Conservation (phyloP, 2,329 filamentous ascomycete species). For the Uncinocarpus reesii region DNA sequence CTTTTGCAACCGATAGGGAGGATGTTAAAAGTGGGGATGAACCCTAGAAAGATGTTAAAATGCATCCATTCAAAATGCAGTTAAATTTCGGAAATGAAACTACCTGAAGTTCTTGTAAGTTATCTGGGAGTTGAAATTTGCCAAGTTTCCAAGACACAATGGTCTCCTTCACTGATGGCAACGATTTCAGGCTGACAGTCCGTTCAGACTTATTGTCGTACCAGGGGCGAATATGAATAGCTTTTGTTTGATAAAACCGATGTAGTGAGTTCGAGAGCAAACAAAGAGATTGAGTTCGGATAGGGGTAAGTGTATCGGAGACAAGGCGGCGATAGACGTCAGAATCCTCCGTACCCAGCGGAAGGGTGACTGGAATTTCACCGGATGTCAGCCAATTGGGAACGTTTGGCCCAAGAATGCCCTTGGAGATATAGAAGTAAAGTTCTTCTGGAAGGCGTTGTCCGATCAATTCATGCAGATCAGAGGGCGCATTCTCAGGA, state of each 20-base stretch:
- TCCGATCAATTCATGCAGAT: constrained; percentile 85
- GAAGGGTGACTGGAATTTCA: constrained; percentile 68
- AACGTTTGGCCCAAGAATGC: constrained; percentile 66
- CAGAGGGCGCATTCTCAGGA: constrained; percentile 61
- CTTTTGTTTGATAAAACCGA: constrained; percentile 70
- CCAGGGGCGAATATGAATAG: constrained; percentile 72
- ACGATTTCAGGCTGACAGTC: constrained; percentile 54
- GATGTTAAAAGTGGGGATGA: constrained; percentile 24
- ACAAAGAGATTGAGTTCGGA: constrained; percentile 66
- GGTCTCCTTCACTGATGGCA: constrained; percentile 45
- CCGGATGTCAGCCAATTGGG: constrained; percentile 73
- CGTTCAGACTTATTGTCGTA: constrained; percentile 56
- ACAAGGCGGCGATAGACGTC: constrained; percentile 73
- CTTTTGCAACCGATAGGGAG: constrained; percentile 54
- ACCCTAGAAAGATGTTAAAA: constrained; percentile 10
- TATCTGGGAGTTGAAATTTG: constrained; percentile 41
- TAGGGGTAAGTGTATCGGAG: constrained; percentile 59
- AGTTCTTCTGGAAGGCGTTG: constrained; percentile 80
- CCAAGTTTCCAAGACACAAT: constrained; percentile 64
- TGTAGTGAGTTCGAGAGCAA: constrained; percentile 71
- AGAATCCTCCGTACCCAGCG: constrained; percentile 70
- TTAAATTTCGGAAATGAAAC: not conserved
- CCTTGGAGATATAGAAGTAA: constrained; percentile 78
- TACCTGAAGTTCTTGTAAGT: constrained; percentile 25
- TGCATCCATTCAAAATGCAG: too few relatives aligned